Base-by-base conservation (phyloP, 73 alveolate genomes). In the Symbiodinium pilosum region DNA sequence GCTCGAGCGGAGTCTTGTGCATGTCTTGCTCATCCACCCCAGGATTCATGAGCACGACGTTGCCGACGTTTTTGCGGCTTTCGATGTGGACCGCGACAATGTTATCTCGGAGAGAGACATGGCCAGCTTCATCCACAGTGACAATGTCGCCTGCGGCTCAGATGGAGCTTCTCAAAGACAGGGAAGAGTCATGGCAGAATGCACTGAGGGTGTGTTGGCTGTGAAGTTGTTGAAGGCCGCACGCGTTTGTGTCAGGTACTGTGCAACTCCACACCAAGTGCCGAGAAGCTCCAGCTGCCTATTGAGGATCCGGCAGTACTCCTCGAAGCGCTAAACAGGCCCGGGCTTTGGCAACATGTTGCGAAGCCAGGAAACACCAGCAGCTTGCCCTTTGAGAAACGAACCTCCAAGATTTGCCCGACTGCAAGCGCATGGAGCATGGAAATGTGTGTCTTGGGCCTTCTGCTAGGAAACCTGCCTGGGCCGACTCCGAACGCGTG, bases 271-370 rank as follows among this genome's bases (percentile, higher is more conserved):
- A 28, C 32, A 3, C 95, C 26, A 30, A 87, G 86, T 73, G 20
- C 32, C 26, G 97, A 91, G 52, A 91, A 68, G 52, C 88, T 91
- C 43, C 75, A 18, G 36, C 36, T 91, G 12, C 97, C 97, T 44
- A 91, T 91, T n/a, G 77, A 91, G 9, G 97, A 91, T 32, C 97
- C 41, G 3, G 88, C 52, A 16, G 44, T n/a, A 32, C 97, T 91
- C 43, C 47, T 91, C 77, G 97, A 91, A 54, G 97, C 97, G 14
- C 52, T 91, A n/a, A 91, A 91, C 97, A 91, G 97, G 97, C 85
- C 12, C 26, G 59, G 59, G 59, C 6, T 6, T 47, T 47, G 59
- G n/a, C n/a, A n/a, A n/a, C n/a, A n/a, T n/a, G n/a, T n/a, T n/a
- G n/a, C n/a, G n/a, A n/a, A n/a, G n/a, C n/a, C n/a, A n/a, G n/a